Evolutionary conservation across 2,329 filamentous ascomycete genomes (phyloP).

Genomic region (Alternaria conjuncta): DNA sequence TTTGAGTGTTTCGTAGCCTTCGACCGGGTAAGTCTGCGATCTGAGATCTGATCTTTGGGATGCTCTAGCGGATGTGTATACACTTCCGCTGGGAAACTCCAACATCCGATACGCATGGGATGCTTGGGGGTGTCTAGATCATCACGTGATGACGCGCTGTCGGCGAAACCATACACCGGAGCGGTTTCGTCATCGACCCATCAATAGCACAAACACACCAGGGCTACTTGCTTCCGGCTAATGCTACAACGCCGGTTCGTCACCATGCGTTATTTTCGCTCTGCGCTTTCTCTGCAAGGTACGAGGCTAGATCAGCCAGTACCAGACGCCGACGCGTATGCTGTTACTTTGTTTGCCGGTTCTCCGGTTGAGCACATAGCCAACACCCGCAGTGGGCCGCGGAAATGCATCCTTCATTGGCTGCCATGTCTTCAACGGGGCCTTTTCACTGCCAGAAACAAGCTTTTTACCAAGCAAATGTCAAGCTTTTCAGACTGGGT

Average conservation of each 20-base stretch:
- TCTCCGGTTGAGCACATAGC: neutral
- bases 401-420: neutral
- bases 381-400: neutral
- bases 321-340: neutral
- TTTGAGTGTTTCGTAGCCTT: neutral
- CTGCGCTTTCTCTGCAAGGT: neutral
- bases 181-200: neutral
- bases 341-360: neutral
- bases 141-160: conserved; percentile 6
- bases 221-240: neutral
- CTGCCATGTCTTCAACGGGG: neutral
- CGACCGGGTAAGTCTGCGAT: neutral
- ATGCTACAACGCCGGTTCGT: neutral
- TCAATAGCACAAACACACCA: neutral
- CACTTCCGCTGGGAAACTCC: neutral
- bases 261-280: conserved; percentile 1
- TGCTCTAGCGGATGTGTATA: neutral
- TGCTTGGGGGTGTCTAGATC: neutral
- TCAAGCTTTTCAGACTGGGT: conserved; percentile 32
- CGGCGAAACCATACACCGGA: neutral
- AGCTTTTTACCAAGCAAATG: conserved; percentile 38
- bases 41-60: neutral
- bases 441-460: conserved; percentile 21
- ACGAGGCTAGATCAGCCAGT: neutral
- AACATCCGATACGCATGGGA: neutral